Percentiles rank a stretch among this genome's conserved stretches.
These are phyloP conservation scores for Ustilago crameri DNA, from an alignment of 1,284 basidiomycete species.

Conservation along the genomic window DNA sequence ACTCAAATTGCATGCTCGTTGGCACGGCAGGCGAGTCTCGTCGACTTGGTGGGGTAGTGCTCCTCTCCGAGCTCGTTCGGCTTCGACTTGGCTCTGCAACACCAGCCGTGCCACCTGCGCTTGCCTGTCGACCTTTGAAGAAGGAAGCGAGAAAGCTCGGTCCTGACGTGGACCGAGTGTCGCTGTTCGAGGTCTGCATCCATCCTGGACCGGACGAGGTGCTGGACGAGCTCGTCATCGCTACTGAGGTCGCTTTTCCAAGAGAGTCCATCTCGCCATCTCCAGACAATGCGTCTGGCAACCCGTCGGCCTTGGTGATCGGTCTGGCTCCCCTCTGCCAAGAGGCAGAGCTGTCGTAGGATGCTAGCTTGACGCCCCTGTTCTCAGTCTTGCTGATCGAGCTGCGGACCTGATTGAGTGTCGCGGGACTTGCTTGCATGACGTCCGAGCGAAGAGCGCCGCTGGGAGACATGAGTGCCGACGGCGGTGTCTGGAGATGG, in stretches of 20 bases:
- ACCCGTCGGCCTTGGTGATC: constrained; percentile 26
- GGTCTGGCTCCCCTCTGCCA: constrained; percentile 30
- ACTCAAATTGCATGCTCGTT: constrained; percentile 13
- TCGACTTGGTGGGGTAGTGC: constrained; percentile 6
- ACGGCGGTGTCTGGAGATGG: constrained; percentile 28
- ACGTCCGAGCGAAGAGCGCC: constrained; percentile 22
- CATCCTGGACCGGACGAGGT: constrained; percentile 39
- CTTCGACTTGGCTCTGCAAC: neutral
- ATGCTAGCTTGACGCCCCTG: constrained; percentile 22
- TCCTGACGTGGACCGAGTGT: constrained; percentile 20
- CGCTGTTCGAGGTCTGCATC: constrained; percentile 37
- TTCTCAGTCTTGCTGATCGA: constrained; percentile 28
- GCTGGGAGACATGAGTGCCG: constrained; percentile 17
- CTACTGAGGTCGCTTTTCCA: neutral
- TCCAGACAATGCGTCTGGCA: constrained; percentile 17
- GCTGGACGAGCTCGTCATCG: neutral
- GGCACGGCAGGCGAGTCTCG: constrained; percentile 5
- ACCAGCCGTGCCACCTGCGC: constrained; percentile 3
- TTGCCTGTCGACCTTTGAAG: constrained; percentile 38
- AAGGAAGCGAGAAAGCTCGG: constrained; percentile 37
- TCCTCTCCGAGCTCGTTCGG: constrained; percentile 11
- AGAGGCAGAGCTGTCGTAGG: constrained; percentile 15
- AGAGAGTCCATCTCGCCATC: constrained; percentile 11
- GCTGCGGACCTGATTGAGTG: constrained; percentile 17
- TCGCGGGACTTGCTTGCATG: constrained; percentile 17